Evolutionary conservation across 78 protist species (phyloP).

Genomic region (Polysphondylium violaceum): DNA sequence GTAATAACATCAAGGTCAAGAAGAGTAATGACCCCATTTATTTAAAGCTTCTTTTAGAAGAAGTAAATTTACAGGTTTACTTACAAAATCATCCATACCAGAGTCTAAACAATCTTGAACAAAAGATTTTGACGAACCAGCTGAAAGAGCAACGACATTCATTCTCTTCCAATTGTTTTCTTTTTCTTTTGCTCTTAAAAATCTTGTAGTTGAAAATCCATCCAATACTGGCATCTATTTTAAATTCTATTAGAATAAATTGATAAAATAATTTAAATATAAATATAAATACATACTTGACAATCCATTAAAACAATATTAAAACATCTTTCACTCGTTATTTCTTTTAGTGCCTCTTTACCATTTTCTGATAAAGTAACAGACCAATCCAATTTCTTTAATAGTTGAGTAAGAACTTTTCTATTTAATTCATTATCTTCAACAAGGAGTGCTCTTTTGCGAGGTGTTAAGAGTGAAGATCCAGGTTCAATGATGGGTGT

Average conservation of each 20-base stretch:
- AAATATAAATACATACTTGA: not conserved
- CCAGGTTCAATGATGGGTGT: slow-evolving; percentile 15
- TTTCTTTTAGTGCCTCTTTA: slow-evolving; percentile 61
- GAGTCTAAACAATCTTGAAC: slow-evolving; percentile 71
- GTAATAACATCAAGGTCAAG: no score
- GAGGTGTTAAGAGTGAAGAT: not conserved
- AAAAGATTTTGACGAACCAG: slow-evolving; percentile 63
- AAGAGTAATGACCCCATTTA: slow-evolving; percentile 65
- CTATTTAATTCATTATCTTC: slow-evolving; percentile 71
- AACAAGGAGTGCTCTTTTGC: slow-evolving; percentile 40
- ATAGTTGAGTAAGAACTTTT: slow-evolving; percentile 47
- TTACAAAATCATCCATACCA: slow-evolving; percentile 70
- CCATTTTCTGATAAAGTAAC: slow-evolving; percentile 57
- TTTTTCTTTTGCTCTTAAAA: slow-evolving; percentile 47
- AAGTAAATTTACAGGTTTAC: slow-evolving; percentile 49
- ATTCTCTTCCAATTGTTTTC: slow-evolving; percentile 65
- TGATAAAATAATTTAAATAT: no score
- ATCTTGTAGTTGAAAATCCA: slow-evolving; percentile 70
- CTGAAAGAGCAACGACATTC: slow-evolving; percentile 62
- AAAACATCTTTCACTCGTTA: slow-evolving; percentile 48
- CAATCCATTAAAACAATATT: slow-evolving; percentile 69
- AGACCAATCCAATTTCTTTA: slow-evolving; percentile 40
- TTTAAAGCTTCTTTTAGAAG: slow-evolving; percentile 31
- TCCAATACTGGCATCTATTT: slow-evolving; percentile 63
- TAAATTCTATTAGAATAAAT: no score